A percentile compares a stretch with the other conserved stretches of the same genome.
These are phyloP conservation scores for Candida dubliniensis DNA, from an alignment of 1,139 yeast genomes.

Conservation along the genomic window DNA sequence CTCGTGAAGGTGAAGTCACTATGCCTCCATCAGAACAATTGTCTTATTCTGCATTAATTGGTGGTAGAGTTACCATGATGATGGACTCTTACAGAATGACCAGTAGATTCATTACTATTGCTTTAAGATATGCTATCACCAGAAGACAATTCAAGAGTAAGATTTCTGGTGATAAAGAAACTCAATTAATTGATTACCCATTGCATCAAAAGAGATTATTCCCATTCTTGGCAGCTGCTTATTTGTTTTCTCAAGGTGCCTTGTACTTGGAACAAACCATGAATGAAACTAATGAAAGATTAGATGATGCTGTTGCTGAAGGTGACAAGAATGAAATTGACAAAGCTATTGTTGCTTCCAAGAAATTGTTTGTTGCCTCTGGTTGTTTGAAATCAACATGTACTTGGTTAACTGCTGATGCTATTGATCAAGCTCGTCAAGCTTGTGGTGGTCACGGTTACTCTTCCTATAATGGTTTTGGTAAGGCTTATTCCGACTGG, in stretches of 20 bases:
- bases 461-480: slow-evolving; percentile 84
- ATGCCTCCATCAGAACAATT: slow-evolving; percentile 82
- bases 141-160: slow-evolving; percentile 74
- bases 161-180: slow-evolving; percentile 36
- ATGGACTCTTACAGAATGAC: slow-evolving; percentile 76
- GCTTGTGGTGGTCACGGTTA: slow-evolving; percentile 96
- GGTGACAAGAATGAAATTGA: slow-evolving; percentile 40
- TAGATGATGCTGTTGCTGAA: slow-evolving; percentile 52
- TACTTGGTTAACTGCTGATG: slow-evolving; percentile 78
- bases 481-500: slow-evolving; percentile 86
- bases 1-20: slow-evolving; percentile 63
- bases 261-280: slow-evolving; percentile 57
- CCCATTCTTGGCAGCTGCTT: slow-evolving; percentile 75
- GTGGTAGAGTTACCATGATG: slow-evolving; percentile 88
- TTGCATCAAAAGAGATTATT: slow-evolving; percentile 81
- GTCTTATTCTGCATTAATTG: slow-evolving; percentile 79
- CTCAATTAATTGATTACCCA: slow-evolving; percentile 75
- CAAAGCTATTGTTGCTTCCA: slow-evolving; percentile 59
- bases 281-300: slow-evolving; percentile 47
- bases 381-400: slow-evolving; percentile 86
- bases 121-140: slow-evolving; percentile 82
- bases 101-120: slow-evolving; percentile 76
- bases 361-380: slow-evolving; percentile 76
- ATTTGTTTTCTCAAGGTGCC: slow-evolving; percentile 71
- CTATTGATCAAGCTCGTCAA: slow-evolving; percentile 86